Evolutionary conservation across 1,284 basidiomycete species (phyloP), one percentile per base, ranked within the genome.

Genomic region (Anthracocystis walkeri): DNA sequence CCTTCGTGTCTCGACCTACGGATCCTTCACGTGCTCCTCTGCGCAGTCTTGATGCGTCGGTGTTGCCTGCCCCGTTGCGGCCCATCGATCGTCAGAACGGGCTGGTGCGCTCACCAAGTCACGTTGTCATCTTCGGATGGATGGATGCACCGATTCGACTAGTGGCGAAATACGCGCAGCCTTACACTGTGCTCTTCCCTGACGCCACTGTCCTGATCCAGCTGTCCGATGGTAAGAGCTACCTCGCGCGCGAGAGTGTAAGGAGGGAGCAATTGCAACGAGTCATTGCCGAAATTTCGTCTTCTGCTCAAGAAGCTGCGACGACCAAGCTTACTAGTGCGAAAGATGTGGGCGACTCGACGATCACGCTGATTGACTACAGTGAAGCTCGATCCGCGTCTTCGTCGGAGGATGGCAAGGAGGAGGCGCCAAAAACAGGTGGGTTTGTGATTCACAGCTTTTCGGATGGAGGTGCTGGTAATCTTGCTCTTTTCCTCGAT

Each of bases 81-180:
- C 66, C 66, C 0, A 21, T 75, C 25, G 62, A 64, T 25, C 51
- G 55, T 10, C 31, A 57, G 7, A 40, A 18, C 14, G 52, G 52
- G n/a, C 29, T 69, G 6, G 35, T 35, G 7, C 42, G 48, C 7
- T 23, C 29, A 1, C 73, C 73, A 0, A 62, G 58, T 53, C 67
- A 76, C 23, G 51, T 76, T 0, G 31, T 84, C 29, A 62, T 84
- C 44, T 78, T 78, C 49, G 83, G 83, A 21, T 84, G 81, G 79
- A 82, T 84, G 82, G 78, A 83, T 54, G 82, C 78, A 0, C 71
- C 81, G 10, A 57, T 83, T 3, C 75, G 73, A 7, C 60, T 83
- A 6, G 71, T 84, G 0, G 45, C 62, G 41, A 84, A 84, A 50
- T 84, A 84, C 54, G 81, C 73, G 0, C 62, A 65, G 25, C 77